Conservation (phyloP, 768 basidiomycete genomes). For the Phaffia tasmanica region DNA sequence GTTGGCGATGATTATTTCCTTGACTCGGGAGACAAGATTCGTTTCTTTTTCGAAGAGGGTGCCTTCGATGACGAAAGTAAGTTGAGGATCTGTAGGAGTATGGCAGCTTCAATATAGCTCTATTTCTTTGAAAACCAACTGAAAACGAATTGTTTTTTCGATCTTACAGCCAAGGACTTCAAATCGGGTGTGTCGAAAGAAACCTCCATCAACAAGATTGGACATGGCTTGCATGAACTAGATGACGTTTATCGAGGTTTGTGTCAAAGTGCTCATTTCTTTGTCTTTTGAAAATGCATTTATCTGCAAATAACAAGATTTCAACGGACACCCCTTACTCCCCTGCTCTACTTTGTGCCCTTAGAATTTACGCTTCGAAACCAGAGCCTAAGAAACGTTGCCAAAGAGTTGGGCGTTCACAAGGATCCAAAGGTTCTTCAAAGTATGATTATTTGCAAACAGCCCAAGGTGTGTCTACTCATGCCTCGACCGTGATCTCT, state of each 20-base stretch:
- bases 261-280: too few species aligned
- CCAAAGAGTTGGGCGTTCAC: slow-evolving; percentile 69
- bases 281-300: too few species aligned
- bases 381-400: slow-evolving; percentile 55
- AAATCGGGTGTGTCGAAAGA: slow-evolving; percentile 39
- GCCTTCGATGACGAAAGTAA: slow-evolving; percentile 50
- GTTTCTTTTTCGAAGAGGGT: slow-evolving; percentile 86
- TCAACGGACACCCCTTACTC: too few species aligned
- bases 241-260: slow-evolving; percentile 61
- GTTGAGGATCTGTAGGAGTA: neutral
- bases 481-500: neutral
- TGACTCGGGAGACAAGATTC: slow-evolving; percentile 76
- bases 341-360: too few species aligned
- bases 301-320: too few species aligned
- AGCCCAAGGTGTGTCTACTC: slow-evolving; percentile 52
- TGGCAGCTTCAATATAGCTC: too few species aligned
- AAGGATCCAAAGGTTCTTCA: slow-evolving; percentile 70
- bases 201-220: slow-evolving; percentile 87
- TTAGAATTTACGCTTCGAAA: slow-evolving; percentile 63
- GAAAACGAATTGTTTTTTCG: neutral
- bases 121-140: neutral
- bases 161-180: slow-evolving; percentile 47
- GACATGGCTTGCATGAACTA: slow-evolving; percentile 55
- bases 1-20: slow-evolving; percentile 91
- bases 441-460: slow-evolving; percentile 93